These are phyloP conservation scores for Clarireedia paspali DNA, from an alignment of 2,329 filamentous ascomycete genomes.

Conservation along the genomic window DNA sequence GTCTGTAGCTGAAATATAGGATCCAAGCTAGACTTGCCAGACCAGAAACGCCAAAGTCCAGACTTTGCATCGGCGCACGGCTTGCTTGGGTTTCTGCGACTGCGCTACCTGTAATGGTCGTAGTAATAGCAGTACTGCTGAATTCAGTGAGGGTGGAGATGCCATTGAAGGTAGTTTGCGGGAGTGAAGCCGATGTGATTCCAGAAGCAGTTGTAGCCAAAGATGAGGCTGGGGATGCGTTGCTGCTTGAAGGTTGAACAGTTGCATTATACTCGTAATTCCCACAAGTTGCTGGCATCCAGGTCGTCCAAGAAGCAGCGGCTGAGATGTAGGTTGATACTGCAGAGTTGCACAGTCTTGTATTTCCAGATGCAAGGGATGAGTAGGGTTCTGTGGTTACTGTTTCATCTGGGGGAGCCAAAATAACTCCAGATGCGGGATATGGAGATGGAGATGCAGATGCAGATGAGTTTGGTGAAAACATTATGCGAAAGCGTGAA, in stretches of 20 bases:
- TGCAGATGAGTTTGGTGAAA: neutral
- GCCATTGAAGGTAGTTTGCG: neutral
- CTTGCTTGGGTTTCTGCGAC: conserved; percentile 1
- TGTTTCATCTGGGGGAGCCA: neutral
- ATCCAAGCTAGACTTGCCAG: conserved; percentile 1
- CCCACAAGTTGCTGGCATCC: conserved; percentile 3
- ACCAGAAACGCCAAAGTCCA: neutral
- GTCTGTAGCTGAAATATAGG: conserved; percentile 3
- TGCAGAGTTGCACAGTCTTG: conserved; percentile 2
- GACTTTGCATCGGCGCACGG: neutral
- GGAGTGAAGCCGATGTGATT: neutral
- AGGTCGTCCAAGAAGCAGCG: conserved; percentile 3
- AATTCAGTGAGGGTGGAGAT: conserved; percentile 6
- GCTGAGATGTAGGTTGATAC: conserved; percentile 3
- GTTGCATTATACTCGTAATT: neutral
- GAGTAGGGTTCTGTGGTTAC: neutral
- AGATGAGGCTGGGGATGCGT: neutral
- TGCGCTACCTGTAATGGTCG: conserved; percentile 2
- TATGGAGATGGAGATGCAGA: neutral
- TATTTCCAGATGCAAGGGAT: neutral
- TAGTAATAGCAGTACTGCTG: conserved; percentile 3
- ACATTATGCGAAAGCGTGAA: neutral
- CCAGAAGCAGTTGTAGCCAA: neutral
- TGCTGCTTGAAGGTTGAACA: neutral
- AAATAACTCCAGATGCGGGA: neutral